A percentile compares a stretch with the other conserved stretches of the same genome.
Conservation (phyloP, 495 filamentous ascomycete genomes). For the Penicillium riverlandense region DNA sequence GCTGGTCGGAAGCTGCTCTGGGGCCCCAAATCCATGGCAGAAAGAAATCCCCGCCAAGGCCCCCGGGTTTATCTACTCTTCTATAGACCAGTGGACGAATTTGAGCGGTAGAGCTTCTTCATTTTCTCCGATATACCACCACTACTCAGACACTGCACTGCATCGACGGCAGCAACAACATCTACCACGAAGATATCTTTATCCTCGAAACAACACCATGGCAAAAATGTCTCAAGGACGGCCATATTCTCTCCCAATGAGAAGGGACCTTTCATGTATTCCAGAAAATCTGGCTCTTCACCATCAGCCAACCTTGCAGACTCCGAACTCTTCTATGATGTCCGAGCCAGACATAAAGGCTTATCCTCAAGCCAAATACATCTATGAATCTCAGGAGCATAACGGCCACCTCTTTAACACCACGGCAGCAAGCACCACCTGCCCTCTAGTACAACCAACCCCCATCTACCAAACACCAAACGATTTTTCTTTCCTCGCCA, state of each 20-base stretch:
- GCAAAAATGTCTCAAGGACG: no score
- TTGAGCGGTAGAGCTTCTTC: neutral
- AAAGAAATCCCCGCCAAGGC: constrained; percentile 1
- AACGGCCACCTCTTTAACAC: neutral
- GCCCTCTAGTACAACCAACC: no score
- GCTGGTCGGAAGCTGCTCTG: constrained; percentile 1
- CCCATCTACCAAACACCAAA: no score
- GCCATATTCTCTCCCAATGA: neutral
- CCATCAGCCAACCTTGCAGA: neutral
- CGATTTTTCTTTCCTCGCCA: constrained; percentile 1
- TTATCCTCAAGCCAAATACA: neutral
- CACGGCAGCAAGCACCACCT: neutral
- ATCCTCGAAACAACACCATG: no score
- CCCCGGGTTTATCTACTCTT: constrained; percentile 1
- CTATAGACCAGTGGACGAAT: no score
- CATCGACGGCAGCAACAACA: no score
- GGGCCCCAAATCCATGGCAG: constrained; percentile 5
- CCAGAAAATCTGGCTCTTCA: neutral
- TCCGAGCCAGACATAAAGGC: neutral
- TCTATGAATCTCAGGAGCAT: neutral
- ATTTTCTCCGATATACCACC: neutral
- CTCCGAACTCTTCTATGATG: neutral
- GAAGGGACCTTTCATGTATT: neutral
- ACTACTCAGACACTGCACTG: neutral
- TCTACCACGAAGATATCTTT: neutral